A percentile compares a stretch with the other conserved stretches of the same genome.
Evolutionary conservation across 306 rosid species (phyloP).

Genomic region (Vigna nakashimae): DNA sequence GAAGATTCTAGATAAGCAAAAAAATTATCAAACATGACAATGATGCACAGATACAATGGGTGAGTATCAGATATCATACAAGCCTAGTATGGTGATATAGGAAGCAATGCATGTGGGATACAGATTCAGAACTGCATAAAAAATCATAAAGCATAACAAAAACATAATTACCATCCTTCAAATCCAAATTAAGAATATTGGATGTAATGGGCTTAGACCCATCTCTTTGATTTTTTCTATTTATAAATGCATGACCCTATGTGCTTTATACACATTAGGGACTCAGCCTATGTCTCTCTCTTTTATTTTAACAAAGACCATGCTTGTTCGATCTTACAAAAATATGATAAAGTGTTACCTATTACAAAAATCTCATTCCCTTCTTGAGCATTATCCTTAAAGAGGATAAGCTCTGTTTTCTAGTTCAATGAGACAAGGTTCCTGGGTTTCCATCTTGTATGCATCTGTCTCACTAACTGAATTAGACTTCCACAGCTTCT

Average conservation of each 20-base stretch:
- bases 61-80: not conserved
- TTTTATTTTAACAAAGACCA: not conserved
- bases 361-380: not conserved
- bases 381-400: not conserved
- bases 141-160: not conserved
- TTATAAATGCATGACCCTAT: too few relatives aligned
- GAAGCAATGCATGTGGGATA: not conserved
- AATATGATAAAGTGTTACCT: not conserved
- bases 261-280: too few relatives aligned
- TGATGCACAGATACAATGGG: not conserved
- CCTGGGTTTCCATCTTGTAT: too few relatives aligned
- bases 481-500: not conserved
- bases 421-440: not conserved
- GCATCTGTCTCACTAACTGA: too few relatives aligned
- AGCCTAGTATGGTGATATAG: not conserved
- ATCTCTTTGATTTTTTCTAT: too few relatives aligned
- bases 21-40: conserved; percentile 29
- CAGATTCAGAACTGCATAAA: not conserved
- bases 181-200: not conserved
- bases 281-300: too few relatives aligned
- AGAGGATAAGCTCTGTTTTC: not conserved
- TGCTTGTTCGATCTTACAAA: not conserved
- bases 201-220: too few relatives aligned
- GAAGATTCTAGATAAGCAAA: conserved; percentile 38
- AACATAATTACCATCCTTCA: not conserved